Percentiles rank a stretch among this genome's conserved stretches.
Evolutionary conservation across 345 rosid species (phyloP).

Genomic region (Lumnitzera littorea): DNA sequence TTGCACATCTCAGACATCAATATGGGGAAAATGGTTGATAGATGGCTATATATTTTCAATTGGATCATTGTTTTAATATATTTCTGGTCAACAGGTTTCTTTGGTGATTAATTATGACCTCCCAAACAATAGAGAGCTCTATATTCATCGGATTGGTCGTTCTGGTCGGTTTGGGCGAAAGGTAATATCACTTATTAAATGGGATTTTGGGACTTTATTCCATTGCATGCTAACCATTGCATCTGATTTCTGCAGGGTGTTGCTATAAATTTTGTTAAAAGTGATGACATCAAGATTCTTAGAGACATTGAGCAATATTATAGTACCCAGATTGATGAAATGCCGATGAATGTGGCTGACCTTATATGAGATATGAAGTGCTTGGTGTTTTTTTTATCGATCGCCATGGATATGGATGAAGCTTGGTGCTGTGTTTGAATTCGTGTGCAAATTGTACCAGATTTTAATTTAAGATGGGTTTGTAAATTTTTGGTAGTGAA

Average conservation of each 20-base stretch:
- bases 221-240: not conserved
- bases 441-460: not conserved
- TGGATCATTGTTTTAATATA: not conserved
- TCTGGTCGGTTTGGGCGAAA: constrained; percentile 98
- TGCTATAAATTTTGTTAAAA: constrained; percentile 83
- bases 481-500: not conserved
- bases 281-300: constrained; percentile 80
- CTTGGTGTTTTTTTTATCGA: not conserved
- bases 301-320: constrained; percentile 86
- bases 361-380: constrained; percentile 31
- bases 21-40: not conserved
- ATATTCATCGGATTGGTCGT: constrained; percentile 95
- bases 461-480: not conserved
- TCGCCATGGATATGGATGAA: constrained; percentile 1
- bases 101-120: constrained; percentile 94
- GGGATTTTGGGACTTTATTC: not conserved
- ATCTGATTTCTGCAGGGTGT: constrained; percentile 51
- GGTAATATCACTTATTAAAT: constrained; percentile 32
- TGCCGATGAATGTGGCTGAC: constrained; percentile 94
- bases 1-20: too few species aligned
- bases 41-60: not conserved
- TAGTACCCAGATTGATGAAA: constrained; percentile 93
- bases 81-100: constrained; percentile 51
- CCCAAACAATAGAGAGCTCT: constrained; percentile 96
- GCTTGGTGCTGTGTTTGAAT: not conserved